phyloP scores from a whole-genome alignment of 495 filamentous ascomycete genomes.

The Penicillium coprophilum region DNA sequence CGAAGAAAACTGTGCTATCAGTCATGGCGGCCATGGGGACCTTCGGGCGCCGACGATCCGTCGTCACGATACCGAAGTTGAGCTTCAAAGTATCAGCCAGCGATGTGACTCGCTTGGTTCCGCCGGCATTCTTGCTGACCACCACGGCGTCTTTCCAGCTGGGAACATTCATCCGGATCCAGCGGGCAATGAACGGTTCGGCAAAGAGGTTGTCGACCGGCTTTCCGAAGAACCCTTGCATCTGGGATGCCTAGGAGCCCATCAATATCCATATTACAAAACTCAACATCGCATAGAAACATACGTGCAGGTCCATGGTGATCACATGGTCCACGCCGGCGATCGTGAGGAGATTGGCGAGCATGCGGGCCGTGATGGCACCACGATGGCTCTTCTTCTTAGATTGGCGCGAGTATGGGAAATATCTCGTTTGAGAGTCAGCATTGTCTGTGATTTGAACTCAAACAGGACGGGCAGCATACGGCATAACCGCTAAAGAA shows the following conservation, averaged over 20 bases:
- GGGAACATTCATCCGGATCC: constrained; percentile 85
- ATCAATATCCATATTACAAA: constrained; percentile 20
- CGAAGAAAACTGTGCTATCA: constrained; percentile 60
- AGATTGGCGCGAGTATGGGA: constrained; percentile 96
- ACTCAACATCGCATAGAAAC: constrained; percentile 23
- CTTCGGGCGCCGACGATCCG: constrained; percentile 72
- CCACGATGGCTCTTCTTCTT: constrained; percentile 98
- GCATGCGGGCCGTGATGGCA: constrained; percentile 93
- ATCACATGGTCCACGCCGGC: constrained; percentile 97
- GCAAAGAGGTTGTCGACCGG: constrained; percentile 97
- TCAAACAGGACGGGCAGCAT: constrained; percentile 45
- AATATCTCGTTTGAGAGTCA: constrained; percentile 65
- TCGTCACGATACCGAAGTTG: constrained; percentile 96
- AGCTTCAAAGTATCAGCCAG: constrained; percentile 94
- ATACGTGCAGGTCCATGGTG: constrained; percentile 89
- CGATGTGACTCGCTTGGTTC: constrained; percentile 96
- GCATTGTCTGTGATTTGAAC: constrained; percentile 36
- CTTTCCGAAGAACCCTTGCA: constrained; percentile 98
- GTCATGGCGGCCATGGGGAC: constrained; percentile 55
- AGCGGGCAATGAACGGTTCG: constrained; percentile 92
- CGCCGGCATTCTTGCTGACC: constrained; percentile 96
- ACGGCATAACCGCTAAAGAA: constrained; percentile 80
- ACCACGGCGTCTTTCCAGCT: constrained; percentile 91
- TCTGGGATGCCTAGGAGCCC: constrained; percentile 70
- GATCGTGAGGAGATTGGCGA: constrained; percentile 89